Evolutionary conservation across 2,329 filamentous ascomycete genomes (phyloP).

Genomic region (Colletotrichum echinochloae): DNA sequence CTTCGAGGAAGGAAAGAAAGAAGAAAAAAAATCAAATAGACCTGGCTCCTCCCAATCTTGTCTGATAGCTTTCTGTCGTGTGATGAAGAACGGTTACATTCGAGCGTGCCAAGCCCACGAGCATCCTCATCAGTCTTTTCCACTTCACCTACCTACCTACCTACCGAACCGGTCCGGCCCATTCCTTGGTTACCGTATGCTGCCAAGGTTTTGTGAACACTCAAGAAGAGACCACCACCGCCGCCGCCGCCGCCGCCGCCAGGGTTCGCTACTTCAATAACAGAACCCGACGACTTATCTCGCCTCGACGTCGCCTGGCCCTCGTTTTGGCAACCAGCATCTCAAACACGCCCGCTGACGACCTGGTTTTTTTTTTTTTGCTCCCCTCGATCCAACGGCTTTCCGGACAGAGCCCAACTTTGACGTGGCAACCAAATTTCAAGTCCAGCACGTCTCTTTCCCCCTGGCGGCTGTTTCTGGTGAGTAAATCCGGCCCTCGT

Average conservation of each 20-base stretch:
- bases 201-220: slow-evolving; percentile 21
- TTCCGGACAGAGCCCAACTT: neutral
- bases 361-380: too few species aligned
- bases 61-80: slow-evolving; percentile 22
- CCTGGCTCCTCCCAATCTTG: slow-evolving; percentile 37
- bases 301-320: neutral
- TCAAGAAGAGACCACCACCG: neutral
- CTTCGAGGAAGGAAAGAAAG: neutral
- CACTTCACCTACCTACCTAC: slow-evolving; percentile 33
- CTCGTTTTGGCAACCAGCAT: neutral
- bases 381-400: neutral
- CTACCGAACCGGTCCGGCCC: slow-evolving; percentile 12
- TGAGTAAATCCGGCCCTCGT: slow-evolving; percentile 18
- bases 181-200: slow-evolving; percentile 12
- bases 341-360: neutral
- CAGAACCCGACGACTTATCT: neutral
- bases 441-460: neutral
- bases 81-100: slow-evolving; percentile 37
- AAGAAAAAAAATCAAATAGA: slow-evolving; percentile 40
- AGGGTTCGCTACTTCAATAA: neutral
- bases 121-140: slow-evolving; percentile 19
- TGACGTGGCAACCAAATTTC: neutral
- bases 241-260: too few species aligned
- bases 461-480: neutral
- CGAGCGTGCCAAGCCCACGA: slow-evolving; percentile 23